A percentile compares a stretch with the other conserved stretches of the same genome.
Evolutionary conservation across 768 basidiomycete genomes (phyloP).

Genomic region (Roridomyces roridus): DNA sequence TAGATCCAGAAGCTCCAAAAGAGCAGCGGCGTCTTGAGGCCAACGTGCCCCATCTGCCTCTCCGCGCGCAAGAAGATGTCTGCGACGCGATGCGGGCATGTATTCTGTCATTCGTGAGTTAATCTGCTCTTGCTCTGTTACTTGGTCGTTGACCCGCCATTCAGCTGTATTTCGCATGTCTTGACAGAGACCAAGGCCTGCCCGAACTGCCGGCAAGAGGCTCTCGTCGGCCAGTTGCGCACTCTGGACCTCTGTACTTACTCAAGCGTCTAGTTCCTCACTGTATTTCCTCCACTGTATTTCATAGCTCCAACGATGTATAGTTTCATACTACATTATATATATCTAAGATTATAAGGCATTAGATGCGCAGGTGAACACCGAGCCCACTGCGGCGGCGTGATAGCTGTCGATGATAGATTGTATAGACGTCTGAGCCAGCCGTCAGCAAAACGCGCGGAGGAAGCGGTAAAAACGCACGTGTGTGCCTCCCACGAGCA

Average conservation of each 20-base stretch:
- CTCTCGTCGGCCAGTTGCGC: slow-evolving; percentile 8
- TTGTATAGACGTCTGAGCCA: slow-evolving; percentile 39
- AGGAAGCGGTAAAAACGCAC: slow-evolving; percentile 34
- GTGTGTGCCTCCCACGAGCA: slow-evolving; percentile 46
- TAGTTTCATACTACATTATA: too few relatives aligned
- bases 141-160: not conserved
- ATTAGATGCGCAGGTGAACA: slow-evolving; percentile 43
- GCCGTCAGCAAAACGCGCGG: slow-evolving; percentile 6
- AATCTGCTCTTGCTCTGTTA: not conserved
- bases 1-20: slow-evolving; percentile 10
- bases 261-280: not conserved
- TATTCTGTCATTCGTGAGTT: slow-evolving; percentile 40
- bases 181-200: slow-evolving; percentile 13
- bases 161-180: slow-evolving; percentile 17
- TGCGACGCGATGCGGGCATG: slow-evolving; percentile 37
- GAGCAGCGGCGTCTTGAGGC: slow-evolving; percentile 14
- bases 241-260: slow-evolving; percentile 6
- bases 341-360: slow-evolving; percentile 34
- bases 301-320: too few relatives aligned
- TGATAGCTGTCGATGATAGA: slow-evolving; percentile 41
- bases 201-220: slow-evolving; percentile 21
- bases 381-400: slow-evolving; percentile 32
- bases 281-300: too few relatives aligned
- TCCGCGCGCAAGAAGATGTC: slow-evolving; percentile 27
- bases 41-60: slow-evolving; percentile 38